A percentile compares a stretch with the other conserved stretches of the same genome.
Conservation (phyloP, 768 basidiomycete species). For the Asterophora parasitica region DNA sequence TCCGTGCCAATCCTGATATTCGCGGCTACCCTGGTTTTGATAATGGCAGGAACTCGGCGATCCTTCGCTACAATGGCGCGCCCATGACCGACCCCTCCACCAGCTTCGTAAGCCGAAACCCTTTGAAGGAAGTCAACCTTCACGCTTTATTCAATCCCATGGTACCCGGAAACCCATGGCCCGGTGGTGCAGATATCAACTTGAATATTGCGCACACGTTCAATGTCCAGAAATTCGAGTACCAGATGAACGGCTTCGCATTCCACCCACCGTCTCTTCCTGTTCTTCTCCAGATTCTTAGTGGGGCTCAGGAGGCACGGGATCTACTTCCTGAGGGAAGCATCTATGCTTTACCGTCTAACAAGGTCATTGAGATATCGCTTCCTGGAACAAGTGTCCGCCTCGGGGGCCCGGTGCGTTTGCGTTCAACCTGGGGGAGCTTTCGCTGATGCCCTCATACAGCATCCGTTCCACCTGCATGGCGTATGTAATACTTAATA, state of each 20-base stretch:
- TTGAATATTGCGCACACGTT: slow-evolving; percentile 30
- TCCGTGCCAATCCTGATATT: slow-evolving; percentile 28
- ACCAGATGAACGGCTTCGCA: slow-evolving; percentile 26
- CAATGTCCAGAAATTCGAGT: slow-evolving; percentile 10
- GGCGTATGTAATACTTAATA: slow-evolving; percentile 33
- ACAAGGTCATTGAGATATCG: slow-evolving; percentile 42
- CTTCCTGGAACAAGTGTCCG: slow-evolving; percentile 22
- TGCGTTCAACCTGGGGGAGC: slow-evolving; percentile 17
- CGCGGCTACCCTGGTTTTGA: slow-evolving; percentile 21
- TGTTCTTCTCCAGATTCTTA: slow-evolving; percentile 45
- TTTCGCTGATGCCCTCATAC: slow-evolving; percentile 14
- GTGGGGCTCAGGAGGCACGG: slow-evolving; percentile 30
- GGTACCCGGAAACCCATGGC: slow-evolving; percentile 25
- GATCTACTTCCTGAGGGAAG: slow-evolving; percentile 33
- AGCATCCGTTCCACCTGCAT: slow-evolving; percentile 47
- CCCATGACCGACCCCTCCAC: slow-evolving; percentile 37
- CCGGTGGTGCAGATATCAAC: slow-evolving; percentile 38
- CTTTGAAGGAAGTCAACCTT: slow-evolving; percentile 35
- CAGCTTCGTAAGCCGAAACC: slow-evolving; percentile 14
- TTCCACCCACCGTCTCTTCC: slow-evolving; percentile 37
- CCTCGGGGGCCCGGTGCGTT: slow-evolving; percentile 30
- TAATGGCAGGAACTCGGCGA: slow-evolving; percentile 42
- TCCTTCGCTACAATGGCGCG: slow-evolving; percentile 47
- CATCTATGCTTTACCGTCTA: slow-evolving; percentile 34
- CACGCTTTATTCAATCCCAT: slow-evolving; percentile 27